Base-by-base conservation (phyloP, 768 basidiomycete genomes). In the Rhodocollybia butyracea region DNA sequence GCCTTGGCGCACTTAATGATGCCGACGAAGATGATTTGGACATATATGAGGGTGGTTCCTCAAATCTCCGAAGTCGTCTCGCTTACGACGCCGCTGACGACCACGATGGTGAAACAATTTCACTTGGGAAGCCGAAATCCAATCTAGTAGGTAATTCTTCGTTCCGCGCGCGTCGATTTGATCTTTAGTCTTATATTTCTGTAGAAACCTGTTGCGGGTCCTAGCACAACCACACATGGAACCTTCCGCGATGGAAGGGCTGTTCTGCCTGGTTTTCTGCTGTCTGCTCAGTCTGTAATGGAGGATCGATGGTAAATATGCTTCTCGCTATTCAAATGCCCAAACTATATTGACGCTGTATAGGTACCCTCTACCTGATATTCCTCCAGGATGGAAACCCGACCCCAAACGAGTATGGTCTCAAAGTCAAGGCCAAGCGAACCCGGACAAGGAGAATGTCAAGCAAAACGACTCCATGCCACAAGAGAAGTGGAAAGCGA, bases 21-120 rank as follows among this genome's bases (percentile, higher is more conserved):
- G 94, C 92, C 2, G 95, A 98, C 46, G 92, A 95, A 45, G 94
- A 98, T 65, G 94, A 94, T 64, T 51, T 91, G 31, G 92, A 94
- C 60, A 76, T 94, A 4, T 95, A 94, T 61, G 91, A 92, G 61
- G 70, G 74, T 36, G 27, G 64, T 1, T 63, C 60, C 1, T 54
- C 67, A 30, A 64, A 65, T 13, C 70, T 73, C 15, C 72, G 76
- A 57, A 79, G 72, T 56, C 75, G 80, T 36, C 74, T 82, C 41
- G 88, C 88, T 6, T 90, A 87, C 63, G 89, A 94, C 60, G 71
- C 73, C 29, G 70, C 69, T 17, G 85, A 86, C 15, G 77, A 74
- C 1, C 86, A 88, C 5, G 85, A 91, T 2, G 86, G 89, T 24
- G 79, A 83, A 12, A 75, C 71, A 3, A 72, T 81, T 24, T 64